Base-by-base conservation (phyloP, 169 alveolate genomes). In the Babesia ovis region DNA sequence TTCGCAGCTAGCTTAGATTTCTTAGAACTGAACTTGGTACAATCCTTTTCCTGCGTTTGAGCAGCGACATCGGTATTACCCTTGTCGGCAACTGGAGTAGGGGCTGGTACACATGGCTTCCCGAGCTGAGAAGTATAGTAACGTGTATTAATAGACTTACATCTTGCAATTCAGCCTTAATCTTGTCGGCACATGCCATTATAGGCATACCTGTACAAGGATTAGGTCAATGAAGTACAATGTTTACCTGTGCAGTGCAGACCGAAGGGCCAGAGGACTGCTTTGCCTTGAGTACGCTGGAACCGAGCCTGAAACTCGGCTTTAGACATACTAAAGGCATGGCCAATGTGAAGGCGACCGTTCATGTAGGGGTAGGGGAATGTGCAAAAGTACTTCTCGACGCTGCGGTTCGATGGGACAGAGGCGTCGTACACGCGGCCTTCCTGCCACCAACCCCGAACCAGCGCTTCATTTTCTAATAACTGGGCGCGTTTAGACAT, bases 291-390 rank as follows among this genome's bases (percentile, higher is more conserved):
- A 85, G 97, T 92, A 61, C 97, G 93, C 84, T 95, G 97, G 68
- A 91, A 98, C 27, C 99, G 86, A 18, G 98, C 96, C 39, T 92
- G 94, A 68, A 98, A 98, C 84, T 98, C 99, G 39, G 98, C 94
- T 75, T 97, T 96, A 23, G 98, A 93, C 70, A 96, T 83, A 0
- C 99, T 94, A 85, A 96, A 98, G 12, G 97, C 99, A 80, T 98
- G 99, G 0, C 99, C 99, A 56, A 98, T 88, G 76, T 98, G 99
- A 67, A 98, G 89, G 80, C 96, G 85, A 1, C 99, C 99, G 77
- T 98, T 98, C 98, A 97, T 96, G 72, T 98, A 98, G 0, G 99
- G 99, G 80, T 92, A 97, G 35, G 99, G 99, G 85, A 98, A 98
- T 11, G 99, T 97, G 46, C 95, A 88, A 77, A 97, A 93, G 90